Conservation (phyloP, 1,139 yeast species). For the Pichia norvegensis region DNA sequence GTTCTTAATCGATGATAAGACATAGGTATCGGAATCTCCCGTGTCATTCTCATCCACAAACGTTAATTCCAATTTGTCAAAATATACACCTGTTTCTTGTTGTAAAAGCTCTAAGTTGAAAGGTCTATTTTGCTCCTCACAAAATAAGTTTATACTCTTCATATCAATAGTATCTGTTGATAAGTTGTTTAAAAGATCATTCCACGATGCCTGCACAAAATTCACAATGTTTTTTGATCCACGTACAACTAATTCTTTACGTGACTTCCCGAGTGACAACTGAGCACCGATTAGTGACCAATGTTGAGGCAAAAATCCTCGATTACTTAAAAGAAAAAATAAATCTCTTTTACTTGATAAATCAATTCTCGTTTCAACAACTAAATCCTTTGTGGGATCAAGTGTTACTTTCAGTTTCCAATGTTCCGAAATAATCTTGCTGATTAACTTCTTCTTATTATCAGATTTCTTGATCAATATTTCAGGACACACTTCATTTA, state of each 20-base stretch:
- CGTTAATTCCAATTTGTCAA: slow-evolving; percentile 19
- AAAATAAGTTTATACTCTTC: slow-evolving; percentile 16
- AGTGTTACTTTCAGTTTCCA: slow-evolving; percentile 14
- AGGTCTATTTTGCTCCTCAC: slow-evolving; percentile 12
- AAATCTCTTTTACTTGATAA: slow-evolving; percentile 38
- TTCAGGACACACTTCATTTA: slow-evolving; percentile 10
- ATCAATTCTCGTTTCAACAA: slow-evolving; percentile 32
- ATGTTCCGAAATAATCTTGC: slow-evolving; percentile 11
- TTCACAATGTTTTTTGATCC: slow-evolving; percentile 28
- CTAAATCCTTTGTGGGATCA: slow-evolving; percentile 18
- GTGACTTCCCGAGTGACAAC: slow-evolving; percentile 36
- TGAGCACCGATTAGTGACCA: slow-evolving; percentile 52
- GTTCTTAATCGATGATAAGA: slow-evolving; percentile 23
- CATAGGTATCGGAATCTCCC: slow-evolving; percentile 18
- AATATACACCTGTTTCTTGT: slow-evolving; percentile 25
- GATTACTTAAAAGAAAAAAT: slow-evolving; percentile 41
- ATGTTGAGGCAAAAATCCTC: slow-evolving; percentile 40
- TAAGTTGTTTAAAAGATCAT: slow-evolving; percentile 22
- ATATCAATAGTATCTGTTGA: slow-evolving; percentile 18
- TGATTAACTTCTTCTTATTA: slow-evolving; percentile 19
- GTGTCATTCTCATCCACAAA: slow-evolving; percentile 3
- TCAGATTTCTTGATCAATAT: slow-evolving; percentile 18
- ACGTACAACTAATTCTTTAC: slow-evolving; percentile 30
- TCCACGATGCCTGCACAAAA: slow-evolving; percentile 29
- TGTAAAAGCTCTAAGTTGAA: slow-evolving; percentile 21